Evolutionary conservation across 2,329 filamentous ascomycete species (phyloP).

Genomic region (Phoma herbarum): DNA sequence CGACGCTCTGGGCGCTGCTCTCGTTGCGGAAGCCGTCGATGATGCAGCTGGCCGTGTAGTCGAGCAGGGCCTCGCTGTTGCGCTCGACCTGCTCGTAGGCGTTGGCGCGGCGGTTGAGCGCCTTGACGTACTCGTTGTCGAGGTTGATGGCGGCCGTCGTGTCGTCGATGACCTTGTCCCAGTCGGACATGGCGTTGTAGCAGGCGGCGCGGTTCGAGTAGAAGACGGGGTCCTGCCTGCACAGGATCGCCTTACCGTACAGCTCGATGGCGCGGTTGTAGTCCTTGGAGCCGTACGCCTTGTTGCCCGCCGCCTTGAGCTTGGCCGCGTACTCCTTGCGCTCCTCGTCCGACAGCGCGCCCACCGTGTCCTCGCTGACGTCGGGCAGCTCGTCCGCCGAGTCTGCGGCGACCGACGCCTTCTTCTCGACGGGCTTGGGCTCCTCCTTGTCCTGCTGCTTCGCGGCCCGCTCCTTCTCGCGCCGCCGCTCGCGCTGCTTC

Average conservation of each 20-base stretch:
- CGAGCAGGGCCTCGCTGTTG: constrained; percentile 92
- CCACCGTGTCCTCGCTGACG: constrained; percentile 58
- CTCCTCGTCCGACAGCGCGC: constrained; percentile 62
- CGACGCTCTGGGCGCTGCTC: constrained; percentile 84
- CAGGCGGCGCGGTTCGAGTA: constrained; percentile 99
- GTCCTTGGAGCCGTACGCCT: constrained; percentile 92
- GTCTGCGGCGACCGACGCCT: constrained; percentile 49
- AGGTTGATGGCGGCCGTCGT: constrained; percentile 94
- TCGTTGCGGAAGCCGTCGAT: constrained; percentile 98
- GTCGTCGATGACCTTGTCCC: constrained; percentile 96
- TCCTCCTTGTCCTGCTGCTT: constrained; percentile 58
- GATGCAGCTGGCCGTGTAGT: constrained; percentile 99
- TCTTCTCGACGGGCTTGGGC: constrained; percentile 45
- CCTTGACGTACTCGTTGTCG: constrained; percentile 96
- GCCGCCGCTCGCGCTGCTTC: constrained; percentile 89
- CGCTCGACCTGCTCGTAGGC: constrained; percentile 93
- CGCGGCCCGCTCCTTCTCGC: constrained; percentile 76
- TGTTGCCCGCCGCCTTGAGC: constrained; percentile 95
- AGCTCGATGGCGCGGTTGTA: constrained; percentile 93
- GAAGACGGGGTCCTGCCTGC: constrained; percentile 97
- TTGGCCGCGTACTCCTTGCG: constrained; percentile 88
- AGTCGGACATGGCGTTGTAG: constrained; percentile 91
- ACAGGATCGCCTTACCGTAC: constrained; percentile 94
- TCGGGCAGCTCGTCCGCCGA: constrained; percentile 58
- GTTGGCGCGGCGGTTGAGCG: constrained; percentile 93